Evolutionary conservation across 2,329 filamentous ascomycete species (phyloP).

Genomic region (Simplicillium aogashimaense): DNA sequence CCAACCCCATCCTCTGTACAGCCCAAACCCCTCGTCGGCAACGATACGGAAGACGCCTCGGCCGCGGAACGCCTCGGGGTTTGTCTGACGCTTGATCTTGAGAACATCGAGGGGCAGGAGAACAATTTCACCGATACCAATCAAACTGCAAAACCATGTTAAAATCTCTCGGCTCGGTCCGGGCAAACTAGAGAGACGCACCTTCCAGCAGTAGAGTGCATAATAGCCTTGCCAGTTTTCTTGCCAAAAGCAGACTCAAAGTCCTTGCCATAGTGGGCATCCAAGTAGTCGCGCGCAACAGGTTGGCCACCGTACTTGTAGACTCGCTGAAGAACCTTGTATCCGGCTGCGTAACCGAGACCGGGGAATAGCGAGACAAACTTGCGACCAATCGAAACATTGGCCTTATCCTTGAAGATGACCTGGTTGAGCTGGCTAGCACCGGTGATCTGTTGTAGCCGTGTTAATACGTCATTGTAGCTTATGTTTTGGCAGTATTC

Average conservation of each 20-base stretch:
- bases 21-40: conserved; percentile 83
- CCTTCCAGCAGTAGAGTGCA: conserved; percentile 94
- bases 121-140: conserved; percentile 95
- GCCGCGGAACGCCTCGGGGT: conserved; percentile 94
- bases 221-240: conserved; percentile 94
- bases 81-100: conserved; percentile 99
- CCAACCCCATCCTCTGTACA: conserved; percentile 97
- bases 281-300: conserved; percentile 83
- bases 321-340: conserved; percentile 93
- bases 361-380: conserved; percentile 96
- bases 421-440: conserved; percentile 68
- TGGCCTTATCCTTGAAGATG: conserved; percentile 85
- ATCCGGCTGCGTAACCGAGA: conserved; percentile 92
- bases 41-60: conserved; percentile 86
- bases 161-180: too few relatives aligned
- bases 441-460: conserved; percentile 20
- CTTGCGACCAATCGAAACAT: conserved; percentile 60
- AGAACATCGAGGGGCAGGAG: conserved; percentile 91
- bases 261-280: conserved; percentile 64
- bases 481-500: conserved; percentile 37
- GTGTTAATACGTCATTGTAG: background rate
- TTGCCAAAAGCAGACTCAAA: conserved; percentile 90
- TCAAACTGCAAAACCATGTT: conserved; percentile 56
- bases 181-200: conserved; percentile 28
- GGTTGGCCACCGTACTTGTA: conserved; percentile 99